Conservation (phyloP, 169 alveolate species). For the Plasmodium knowlesi region DNA sequence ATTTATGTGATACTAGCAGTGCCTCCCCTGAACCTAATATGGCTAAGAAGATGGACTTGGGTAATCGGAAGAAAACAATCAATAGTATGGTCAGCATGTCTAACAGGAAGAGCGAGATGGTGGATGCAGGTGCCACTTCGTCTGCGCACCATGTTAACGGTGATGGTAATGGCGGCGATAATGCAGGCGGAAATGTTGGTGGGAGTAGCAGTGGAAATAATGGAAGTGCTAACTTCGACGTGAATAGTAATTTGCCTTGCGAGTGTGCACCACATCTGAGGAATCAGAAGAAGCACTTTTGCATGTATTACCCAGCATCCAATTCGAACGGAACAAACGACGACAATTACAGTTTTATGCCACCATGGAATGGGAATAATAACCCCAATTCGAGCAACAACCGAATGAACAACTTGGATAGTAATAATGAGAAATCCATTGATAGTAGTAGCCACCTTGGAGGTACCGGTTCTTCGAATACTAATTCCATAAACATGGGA, state of each 20-base stretch:
- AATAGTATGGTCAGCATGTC: not conserved
- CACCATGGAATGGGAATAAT: conserved; percentile 6
- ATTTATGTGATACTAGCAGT: conserved; percentile 21
- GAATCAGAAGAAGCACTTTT: conserved; percentile 54
- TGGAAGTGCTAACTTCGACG: not conserved
- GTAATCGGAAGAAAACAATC: conserved; percentile 9
- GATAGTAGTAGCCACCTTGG: conserved; percentile 9
- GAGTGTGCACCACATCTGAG: conserved; percentile 30
- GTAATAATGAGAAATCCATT: not conserved
- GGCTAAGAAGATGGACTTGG: conserved; percentile 22
- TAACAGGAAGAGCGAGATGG: conserved; percentile 9
- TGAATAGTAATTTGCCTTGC: conserved; percentile 7
- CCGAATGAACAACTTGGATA: not conserved
- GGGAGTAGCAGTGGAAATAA: not conserved
- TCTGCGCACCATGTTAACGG: not conserved
- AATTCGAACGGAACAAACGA: conserved; percentile 29
- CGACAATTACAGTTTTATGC: conserved; percentile 2
- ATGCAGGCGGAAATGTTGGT: not conserved
- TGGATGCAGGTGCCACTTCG: not conserved
- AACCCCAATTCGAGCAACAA: not conserved
- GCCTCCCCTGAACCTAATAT: conserved; percentile 18
- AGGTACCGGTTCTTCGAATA: not conserved
- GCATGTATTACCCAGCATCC: conserved; percentile 10
- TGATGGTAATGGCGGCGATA: not conserved
- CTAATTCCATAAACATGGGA: conserved; percentile 2